Conservation (phyloP, 345 rosid species). For the Eucalyptus microcorys region DNA sequence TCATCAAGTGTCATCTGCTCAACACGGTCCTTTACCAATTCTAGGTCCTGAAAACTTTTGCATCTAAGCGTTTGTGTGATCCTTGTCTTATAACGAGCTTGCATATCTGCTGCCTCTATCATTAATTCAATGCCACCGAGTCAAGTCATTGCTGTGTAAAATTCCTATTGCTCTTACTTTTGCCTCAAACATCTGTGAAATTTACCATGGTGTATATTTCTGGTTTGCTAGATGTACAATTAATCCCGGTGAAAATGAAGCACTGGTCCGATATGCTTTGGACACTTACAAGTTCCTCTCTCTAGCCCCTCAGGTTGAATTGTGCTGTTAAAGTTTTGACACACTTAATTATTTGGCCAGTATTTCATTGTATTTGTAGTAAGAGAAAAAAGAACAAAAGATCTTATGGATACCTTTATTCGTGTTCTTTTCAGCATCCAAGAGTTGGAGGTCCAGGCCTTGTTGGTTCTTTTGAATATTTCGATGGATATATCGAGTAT, state of each 20-base stretch:
- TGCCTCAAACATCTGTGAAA: not conserved
- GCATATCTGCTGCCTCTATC: not conserved
- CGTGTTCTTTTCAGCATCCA: slow-evolving; percentile 44
- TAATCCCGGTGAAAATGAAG: slow-evolving; percentile 95
- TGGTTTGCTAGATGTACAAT: slow-evolving; percentile 65
- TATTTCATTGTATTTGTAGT: not conserved
- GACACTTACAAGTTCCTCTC: slow-evolving; percentile 77
- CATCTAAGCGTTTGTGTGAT: not conserved
- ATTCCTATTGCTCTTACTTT: not conserved
- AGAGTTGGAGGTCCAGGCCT: slow-evolving; percentile 93
- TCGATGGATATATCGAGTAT: slow-evolving; percentile 81
- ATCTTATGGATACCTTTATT: not conserved
- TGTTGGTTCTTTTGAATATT: slow-evolving; percentile 56
- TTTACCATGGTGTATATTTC: not conserved
- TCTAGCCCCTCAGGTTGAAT: slow-evolving; percentile 71
- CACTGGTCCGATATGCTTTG: slow-evolving; percentile 84
- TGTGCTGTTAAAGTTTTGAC: not conserved
- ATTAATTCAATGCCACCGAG: not conserved
- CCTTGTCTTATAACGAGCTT: not conserved
- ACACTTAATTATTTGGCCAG: not conserved
- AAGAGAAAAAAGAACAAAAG: not conserved
- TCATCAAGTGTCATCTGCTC: not conserved
- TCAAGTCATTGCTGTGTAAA: not conserved
- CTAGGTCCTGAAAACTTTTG: not conserved
- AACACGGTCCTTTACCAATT: not conserved